Conservation (phyloP, 371 early-diverging fungal genomes). For the Syncephalis fuscata region DNA sequence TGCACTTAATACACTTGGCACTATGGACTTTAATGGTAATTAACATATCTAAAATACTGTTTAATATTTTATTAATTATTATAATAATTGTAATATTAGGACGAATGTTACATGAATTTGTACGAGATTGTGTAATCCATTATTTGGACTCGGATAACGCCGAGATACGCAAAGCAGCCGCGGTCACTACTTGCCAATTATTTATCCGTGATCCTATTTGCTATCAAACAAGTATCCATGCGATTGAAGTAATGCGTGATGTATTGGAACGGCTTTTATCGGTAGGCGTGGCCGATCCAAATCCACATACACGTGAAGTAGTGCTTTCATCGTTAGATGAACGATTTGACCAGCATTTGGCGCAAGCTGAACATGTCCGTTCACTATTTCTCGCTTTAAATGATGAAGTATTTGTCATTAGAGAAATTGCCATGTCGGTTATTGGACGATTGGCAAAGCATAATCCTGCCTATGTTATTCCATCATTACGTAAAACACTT, state of each 20-base stretch:
- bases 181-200: slow-evolving; percentile 74
- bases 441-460: slow-evolving; percentile 74
- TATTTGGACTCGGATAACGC: slow-evolving; percentile 76
- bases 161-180: slow-evolving; percentile 75
- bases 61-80: slow-evolving; percentile 1
- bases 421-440: slow-evolving; percentile 66
- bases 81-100: slow-evolving; percentile 11
- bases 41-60: neutral
- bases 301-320: neutral
- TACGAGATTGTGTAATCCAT: slow-evolving; percentile 66
- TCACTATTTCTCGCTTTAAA: slow-evolving; percentile 80
- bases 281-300: slow-evolving; percentile 79
- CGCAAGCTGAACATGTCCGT: slow-evolving; percentile 81
- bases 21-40: slow-evolving; percentile 65
- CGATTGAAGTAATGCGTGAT: slow-evolving; percentile 76
- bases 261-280: slow-evolving; percentile 74
- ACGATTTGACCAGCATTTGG: slow-evolving; percentile 76
- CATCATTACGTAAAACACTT: slow-evolving; percentile 70
- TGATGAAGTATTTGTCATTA: slow-evolving; percentile 84
- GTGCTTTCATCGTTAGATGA: slow-evolving; percentile 65
- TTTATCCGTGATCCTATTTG: slow-evolving; percentile 59
- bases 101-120: slow-evolving; percentile 79
- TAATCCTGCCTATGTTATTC: slow-evolving; percentile 90
- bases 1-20: slow-evolving; percentile 73
- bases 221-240: slow-evolving; percentile 63